These are phyloP conservation scores for Acidiella bohemica DNA, from an alignment of 495 filamentous ascomycete species.

Conservation along the genomic window DNA sequence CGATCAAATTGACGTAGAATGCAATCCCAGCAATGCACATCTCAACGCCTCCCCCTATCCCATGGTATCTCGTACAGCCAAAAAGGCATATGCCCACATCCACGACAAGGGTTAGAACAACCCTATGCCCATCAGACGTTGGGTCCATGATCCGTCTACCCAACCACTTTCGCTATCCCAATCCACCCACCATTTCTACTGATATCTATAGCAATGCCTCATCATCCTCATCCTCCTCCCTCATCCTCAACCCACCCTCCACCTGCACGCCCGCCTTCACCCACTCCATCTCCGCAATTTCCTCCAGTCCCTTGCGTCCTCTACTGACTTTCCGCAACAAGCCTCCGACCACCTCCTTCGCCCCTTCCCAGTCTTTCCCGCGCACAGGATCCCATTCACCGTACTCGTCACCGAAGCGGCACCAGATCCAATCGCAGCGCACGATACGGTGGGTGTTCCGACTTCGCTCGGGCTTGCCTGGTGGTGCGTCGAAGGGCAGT, in stretches of 20 bases:
- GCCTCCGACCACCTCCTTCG: slow-evolving; percentile 65
- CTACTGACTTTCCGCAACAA: slow-evolving; percentile 66
- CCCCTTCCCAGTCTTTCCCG: slow-evolving; percentile 52
- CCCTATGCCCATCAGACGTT: background rate
- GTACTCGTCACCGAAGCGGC: slow-evolving; percentile 60
- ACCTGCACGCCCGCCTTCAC: slow-evolving; percentile 59
- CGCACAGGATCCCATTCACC: slow-evolving; percentile 50
- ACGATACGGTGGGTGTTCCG: slow-evolving; percentile 88
- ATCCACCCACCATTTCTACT: background rate
- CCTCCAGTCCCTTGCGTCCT: slow-evolving; percentile 53
- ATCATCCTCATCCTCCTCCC: slow-evolving; percentile 50
- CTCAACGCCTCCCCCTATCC: background rate
- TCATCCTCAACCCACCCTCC: slow-evolving; percentile 52
- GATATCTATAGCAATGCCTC: slow-evolving; percentile 19
- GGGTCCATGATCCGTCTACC: background rate
- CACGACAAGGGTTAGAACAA: background rate
- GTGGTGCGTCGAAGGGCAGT: slow-evolving; percentile 80
- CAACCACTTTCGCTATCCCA: background rate
- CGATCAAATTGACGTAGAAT: too few species aligned
- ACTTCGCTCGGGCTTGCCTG: slow-evolving; percentile 36
- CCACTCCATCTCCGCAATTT: slow-evolving; percentile 61
- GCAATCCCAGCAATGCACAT: background rate
- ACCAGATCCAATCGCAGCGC: slow-evolving; percentile 87
- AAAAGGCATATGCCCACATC: background rate
- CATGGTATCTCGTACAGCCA: slow-evolving; percentile 10